Evolutionary conservation across 305 asterid genomes (phyloP).

Genomic region (Solanum chacoense): DNA sequence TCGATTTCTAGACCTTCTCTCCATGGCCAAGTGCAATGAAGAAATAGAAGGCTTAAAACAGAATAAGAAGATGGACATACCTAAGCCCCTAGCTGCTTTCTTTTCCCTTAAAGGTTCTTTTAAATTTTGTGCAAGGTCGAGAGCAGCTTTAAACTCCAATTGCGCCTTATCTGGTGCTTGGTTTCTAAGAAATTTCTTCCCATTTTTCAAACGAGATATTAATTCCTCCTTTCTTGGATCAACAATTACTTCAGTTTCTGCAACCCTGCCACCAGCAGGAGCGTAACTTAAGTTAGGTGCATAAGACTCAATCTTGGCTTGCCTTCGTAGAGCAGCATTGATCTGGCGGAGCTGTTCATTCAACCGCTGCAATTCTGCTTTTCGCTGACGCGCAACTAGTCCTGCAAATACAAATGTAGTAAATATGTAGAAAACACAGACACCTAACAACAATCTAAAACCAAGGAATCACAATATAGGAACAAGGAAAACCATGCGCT

Average conservation of each 20-base stretch:
- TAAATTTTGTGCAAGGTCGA: constrained; percentile 70
- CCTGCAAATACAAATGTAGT: constrained; percentile 18
- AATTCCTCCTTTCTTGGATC: constrained; percentile 38
- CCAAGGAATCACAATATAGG: background rate
- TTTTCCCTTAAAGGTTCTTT: constrained; percentile 80
- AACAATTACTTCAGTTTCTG: constrained; percentile 79
- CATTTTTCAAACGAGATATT: background rate
- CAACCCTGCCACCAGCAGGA: constrained; percentile 41
- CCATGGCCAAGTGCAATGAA: background rate
- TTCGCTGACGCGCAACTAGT: constrained; percentile 88
- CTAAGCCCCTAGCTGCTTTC: constrained; percentile 98
- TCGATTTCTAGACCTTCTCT: background rate
- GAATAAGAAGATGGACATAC: constrained; percentile 22
- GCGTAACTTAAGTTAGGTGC: constrained; percentile 25
- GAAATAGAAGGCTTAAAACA: background rate
- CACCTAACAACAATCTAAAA: background rate
- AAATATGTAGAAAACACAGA: background rate
- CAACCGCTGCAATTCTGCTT: constrained; percentile 67
- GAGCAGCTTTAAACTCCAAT: constrained; percentile 73
- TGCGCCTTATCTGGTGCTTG: constrained; percentile 11
- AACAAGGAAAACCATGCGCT: background rate
- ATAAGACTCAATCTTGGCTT: constrained; percentile 86
- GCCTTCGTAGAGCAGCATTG: constrained; percentile 84
- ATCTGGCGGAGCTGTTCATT: constrained; percentile 97
- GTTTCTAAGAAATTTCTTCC: constrained; percentile 5